Evolutionary conservation across 306 rosid genomes (phyloP), one percentile per base, ranked within the genome.

Genomic region (Cicer chorassanicum): DNA sequence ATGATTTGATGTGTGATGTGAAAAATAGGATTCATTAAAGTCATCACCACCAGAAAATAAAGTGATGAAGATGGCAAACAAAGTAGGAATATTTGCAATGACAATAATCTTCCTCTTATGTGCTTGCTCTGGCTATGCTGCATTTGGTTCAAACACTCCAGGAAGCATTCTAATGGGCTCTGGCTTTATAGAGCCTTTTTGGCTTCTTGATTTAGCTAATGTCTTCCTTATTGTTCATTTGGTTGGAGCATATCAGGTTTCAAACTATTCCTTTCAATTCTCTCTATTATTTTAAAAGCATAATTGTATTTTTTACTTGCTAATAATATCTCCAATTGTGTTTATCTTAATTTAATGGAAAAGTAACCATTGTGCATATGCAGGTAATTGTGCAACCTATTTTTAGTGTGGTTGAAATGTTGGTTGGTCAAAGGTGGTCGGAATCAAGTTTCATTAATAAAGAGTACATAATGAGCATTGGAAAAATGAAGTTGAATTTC

Each of bases 181-280:
- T 59, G 93, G 90, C 8, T 84, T 77, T 73, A 79, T 75, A 18
- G 75, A 84, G 41, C 84, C 90, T 9, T 84, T 77, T 55, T 91
- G 93, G 92, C 81, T 87, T n/a, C 19, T 91, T 54, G 77, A 81
- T 65, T 16, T 83, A 16, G 92, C 85, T 68, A 89, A 91, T 62
- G 55, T 84, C 55, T 82, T 86, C 65, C 86, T 89, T 70, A 61
- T 86, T 15, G 82, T 91, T 44, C 93, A 91, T 65, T 40, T 91
- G 6, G 21, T 82, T 29, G 96, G 89, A 50, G 93, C 90, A 55
- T 91, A 76, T 73, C 96, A 88, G 93, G 92, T 90, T 56, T 12
- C 0, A 45, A 18, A 40, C 9, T 50, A 39, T 49, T 0, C 38
- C 19, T 40, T 73, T 54, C 1, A 50, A 59, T 18, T 50, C 18